A percentile compares a stretch with the other conserved stretches of the same genome.
Evolutionary conservation across 495 filamentous ascomycete genomes (phyloP).

Genomic region (Aspergillus hancockii): DNA sequence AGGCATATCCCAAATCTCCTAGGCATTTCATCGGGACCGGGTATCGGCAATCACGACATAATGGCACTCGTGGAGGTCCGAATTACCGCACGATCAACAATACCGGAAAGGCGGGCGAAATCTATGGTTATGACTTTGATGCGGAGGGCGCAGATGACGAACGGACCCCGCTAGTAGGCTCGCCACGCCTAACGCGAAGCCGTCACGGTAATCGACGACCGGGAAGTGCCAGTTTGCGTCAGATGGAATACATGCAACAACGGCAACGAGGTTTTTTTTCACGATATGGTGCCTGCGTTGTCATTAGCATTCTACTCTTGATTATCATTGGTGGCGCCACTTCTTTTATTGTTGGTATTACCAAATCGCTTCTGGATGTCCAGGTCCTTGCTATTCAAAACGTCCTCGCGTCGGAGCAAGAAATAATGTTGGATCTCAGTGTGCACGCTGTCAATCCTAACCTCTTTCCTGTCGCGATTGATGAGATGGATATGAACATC

Average conservation of each 20-base stretch:
- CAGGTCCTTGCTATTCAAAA: conserved; percentile 76
- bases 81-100: conserved; percentile 46
- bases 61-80: conserved; percentile 32
- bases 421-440: conserved; percentile 92
- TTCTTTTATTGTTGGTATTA: conserved; percentile 85
- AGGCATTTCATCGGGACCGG: conserved; percentile 51
- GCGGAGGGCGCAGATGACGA: conserved; percentile 87
- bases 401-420: conserved; percentile 89
- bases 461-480: conserved; percentile 78
- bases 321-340: conserved; percentile 77
- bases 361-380: conserved; percentile 81
- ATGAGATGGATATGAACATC: conserved; percentile 82
- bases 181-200: conserved; percentile 58
- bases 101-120: conserved; percentile 53
- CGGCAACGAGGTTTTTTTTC: conserved; percentile 64
- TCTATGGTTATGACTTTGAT: conserved; percentile 67
- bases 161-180: conserved; percentile 78
- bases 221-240: conserved; percentile 61
- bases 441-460: conserved; percentile 90
- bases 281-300: conserved; percentile 76
- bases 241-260: conserved; percentile 74
- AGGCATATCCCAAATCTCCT: conserved; percentile 58
- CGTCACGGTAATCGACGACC: conserved; percentile 59
- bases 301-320: conserved; percentile 71
- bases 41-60: conserved; percentile 37